Conservation (phyloP, 495 filamentous ascomycete genomes). For the Penicillium chermesinum region DNA sequence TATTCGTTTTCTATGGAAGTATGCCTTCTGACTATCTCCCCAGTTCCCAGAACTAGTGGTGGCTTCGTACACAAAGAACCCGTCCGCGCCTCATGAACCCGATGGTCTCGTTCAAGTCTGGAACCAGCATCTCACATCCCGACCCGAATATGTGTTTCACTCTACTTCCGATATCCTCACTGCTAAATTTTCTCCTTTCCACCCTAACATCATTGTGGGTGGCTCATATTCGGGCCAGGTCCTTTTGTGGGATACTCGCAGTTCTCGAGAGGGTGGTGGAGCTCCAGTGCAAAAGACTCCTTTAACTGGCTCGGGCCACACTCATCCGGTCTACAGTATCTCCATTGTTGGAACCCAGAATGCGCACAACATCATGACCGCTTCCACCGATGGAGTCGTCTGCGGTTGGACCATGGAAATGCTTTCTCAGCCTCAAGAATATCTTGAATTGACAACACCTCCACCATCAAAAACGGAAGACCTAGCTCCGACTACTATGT, state of each 20-base stretch:
- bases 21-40: conserved; percentile 14
- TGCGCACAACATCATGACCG: conserved; percentile 94
- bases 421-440: conserved; percentile 92
- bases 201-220: conserved; percentile 90
- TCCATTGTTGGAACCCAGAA: conserved; percentile 97
- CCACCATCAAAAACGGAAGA: conserved; percentile 88
- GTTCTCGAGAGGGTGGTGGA: conserved; percentile 58
- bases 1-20: not conserved
- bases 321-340: conserved; percentile 92
- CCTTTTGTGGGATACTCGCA: conserved; percentile 93
- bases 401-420: conserved; percentile 97
- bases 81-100: conserved; percentile 89
- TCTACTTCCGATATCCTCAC: conserved; percentile 93
- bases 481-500: conserved; percentile 91
- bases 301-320: conserved; percentile 83
- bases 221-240: conserved; percentile 96
- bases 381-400: conserved; percentile 92
- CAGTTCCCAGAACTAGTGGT: conserved; percentile 87
- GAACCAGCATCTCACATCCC: conserved; percentile 90
- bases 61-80: conserved; percentile 94
- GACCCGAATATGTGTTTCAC: conserved; percentile 94
- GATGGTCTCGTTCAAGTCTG: conserved; percentile 93
- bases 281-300: conserved; percentile 94
- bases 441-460: conserved; percentile 79
- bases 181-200: conserved; percentile 95